Percentiles rank a stretch among this genome's conserved stretches.
Conservation (phyloP, 805 yeast genomes). For the Cephaloascus fragrans region DNA sequence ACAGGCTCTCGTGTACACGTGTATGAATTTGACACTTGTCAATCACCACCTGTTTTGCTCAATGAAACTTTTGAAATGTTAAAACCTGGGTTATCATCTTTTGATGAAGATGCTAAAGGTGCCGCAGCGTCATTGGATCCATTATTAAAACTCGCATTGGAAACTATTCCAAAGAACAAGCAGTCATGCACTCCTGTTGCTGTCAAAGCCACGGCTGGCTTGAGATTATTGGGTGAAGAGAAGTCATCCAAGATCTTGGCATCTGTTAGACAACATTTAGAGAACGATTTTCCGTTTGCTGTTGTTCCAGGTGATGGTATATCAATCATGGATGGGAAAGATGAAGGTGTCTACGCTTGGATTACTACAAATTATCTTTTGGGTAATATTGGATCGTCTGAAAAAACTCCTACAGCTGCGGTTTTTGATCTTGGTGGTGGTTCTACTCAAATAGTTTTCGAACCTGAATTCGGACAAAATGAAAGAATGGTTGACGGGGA, state of each 20-base stretch:
- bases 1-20: conserved; percentile 95
- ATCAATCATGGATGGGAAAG: conserved; percentile 90
- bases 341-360: conserved; percentile 99
- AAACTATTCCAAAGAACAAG: conserved; percentile 61
- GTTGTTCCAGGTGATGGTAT: conserved; percentile 83
- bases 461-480: conserved; percentile 64
- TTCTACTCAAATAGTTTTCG: conserved; percentile 96
- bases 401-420: conserved; percentile 82
- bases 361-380: conserved; percentile 88
- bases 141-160: conserved; percentile 64
- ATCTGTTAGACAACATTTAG: conserved; percentile 70
- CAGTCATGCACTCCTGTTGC: conserved; percentile 88
- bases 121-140: conserved; percentile 91
- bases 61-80: conserved; percentile 80
- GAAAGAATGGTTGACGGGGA: conserved; percentile 76
- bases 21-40: conserved; percentile 83
- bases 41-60: conserved; percentile 71
- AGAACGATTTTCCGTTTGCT: conserved; percentile 81
- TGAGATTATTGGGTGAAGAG: conserved; percentile 73
- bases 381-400: conserved; percentile 84
- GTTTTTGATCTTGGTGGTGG: conserved; percentile 98
- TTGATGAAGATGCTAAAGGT: conserved; percentile 65
- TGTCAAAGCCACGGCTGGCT: conserved; percentile 97
- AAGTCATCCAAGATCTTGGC: conserved; percentile 62
- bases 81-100: conserved; percentile 86